Conservation (phyloP, 805 yeast genomes). For the Cyberlindnera subsufficiens region DNA sequence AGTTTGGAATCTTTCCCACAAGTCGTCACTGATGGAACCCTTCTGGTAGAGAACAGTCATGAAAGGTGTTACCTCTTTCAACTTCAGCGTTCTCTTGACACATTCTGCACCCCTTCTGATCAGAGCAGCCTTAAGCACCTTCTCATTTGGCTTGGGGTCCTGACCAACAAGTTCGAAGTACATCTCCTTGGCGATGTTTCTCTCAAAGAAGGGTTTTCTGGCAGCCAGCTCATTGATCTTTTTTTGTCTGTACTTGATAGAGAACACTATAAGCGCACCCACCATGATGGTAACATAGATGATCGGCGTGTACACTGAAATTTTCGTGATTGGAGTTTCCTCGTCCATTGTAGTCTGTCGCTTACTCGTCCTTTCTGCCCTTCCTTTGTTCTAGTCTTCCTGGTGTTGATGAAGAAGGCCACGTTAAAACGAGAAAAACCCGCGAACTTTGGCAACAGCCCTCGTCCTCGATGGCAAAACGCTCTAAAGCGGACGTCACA, state of each 20-base stretch:
- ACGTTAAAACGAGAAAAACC: too few relatives aligned
- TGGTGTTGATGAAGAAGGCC: too few relatives aligned
- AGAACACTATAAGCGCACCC: slow-evolving; percentile 61
- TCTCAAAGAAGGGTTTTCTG: slow-evolving; percentile 69
- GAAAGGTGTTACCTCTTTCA: slow-evolving; percentile 71
- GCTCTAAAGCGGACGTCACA: neutral
- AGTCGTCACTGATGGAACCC: slow-evolving; percentile 89
- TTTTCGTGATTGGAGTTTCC: slow-evolving; percentile 9
- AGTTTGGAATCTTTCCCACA: slow-evolving; percentile 72
- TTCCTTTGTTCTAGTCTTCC: too few relatives aligned
- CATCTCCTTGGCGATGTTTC: slow-evolving; percentile 58
- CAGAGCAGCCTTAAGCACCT: slow-evolving; percentile 64
- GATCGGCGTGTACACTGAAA: slow-evolving; percentile 67
- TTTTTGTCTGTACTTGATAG: slow-evolving; percentile 61
- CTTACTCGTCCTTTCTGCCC: too few relatives aligned
- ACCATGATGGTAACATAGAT: slow-evolving; percentile 67
- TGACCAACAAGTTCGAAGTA: slow-evolving; percentile 52
- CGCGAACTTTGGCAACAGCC: too few relatives aligned
- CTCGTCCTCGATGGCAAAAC: neutral
- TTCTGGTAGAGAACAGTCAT: slow-evolving; percentile 71
- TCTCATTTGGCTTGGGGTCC: slow-evolving; percentile 63
- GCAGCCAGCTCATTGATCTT: slow-evolving; percentile 42
- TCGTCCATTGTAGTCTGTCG: slow-evolving; percentile 8
- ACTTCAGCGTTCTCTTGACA: slow-evolving; percentile 72
- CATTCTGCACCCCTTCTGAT: slow-evolving; percentile 80